Base-by-base conservation (phyloP, 1,139 yeast genomes). In the Kodamaea sp. region DNA sequence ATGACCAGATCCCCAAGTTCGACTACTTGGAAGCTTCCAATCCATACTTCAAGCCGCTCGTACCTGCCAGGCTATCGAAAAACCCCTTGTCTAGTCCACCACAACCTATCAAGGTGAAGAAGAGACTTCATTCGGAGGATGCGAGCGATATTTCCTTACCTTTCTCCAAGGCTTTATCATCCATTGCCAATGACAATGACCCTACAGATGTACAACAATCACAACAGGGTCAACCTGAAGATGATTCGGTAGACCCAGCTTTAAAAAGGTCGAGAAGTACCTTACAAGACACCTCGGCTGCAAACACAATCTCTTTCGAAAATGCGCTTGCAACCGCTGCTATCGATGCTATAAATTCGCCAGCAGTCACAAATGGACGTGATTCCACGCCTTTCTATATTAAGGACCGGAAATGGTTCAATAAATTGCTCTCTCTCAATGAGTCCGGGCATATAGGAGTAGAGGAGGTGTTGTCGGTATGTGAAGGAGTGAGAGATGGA, bases 331-430 rank as follows among this genome's bases (percentile, higher is more conserved):
- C 66, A 3, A 48, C 54, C 7, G 65, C 68, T 2, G 62, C 67
- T 1, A 59, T 63, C 12, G 63, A 66, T 2, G 69, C 68, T 1
- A 59, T 61, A n/a, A 57, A 59, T 31, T 52, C 66, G 1, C 66
- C 67, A 1, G 46, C 58, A 2, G 63, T 60, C 3, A 47, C 51
- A 6, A 53, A 49, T 26, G 57, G 55, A 2, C 48, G 53, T 13
- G 55, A 53, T 12, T 40, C 53, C 4, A 45, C 51, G 10, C 64
- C 66, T 4, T 51, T 51, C 26, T 66, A 66, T 39, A 57, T 63
- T 16, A 65, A 63, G 32, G 72, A 66, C 36, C 51, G 70, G n/a
- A 60, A 63, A 32, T 66, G 73, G 71, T 65, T 66, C 43, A 63
- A 58, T 37, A 63, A 57, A 35, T 53, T 65, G 30, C 53, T 66